These are phyloP conservation scores for Tolypocladium ovalisporum DNA, from an alignment of 2,329 filamentous ascomycete species.

Conservation along the genomic window DNA sequence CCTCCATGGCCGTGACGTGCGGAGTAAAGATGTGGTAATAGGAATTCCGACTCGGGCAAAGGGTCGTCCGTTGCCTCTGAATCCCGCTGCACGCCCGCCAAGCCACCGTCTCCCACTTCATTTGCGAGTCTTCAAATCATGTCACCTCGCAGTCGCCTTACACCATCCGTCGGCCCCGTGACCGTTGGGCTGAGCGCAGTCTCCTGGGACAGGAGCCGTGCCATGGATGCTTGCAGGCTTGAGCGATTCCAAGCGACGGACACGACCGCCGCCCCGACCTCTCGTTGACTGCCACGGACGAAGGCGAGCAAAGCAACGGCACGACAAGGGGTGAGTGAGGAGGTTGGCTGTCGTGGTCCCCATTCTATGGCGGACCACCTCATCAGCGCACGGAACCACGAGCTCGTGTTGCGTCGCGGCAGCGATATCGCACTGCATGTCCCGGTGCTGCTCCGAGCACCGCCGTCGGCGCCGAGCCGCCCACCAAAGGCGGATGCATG, in stretches of 20 bases:
- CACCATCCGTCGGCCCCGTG: not conserved
- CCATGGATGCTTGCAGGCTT: not conserved
- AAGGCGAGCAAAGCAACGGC: too few species aligned
- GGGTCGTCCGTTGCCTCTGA: not conserved
- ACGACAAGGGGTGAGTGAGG: too few species aligned
- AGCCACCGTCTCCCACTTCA: not conserved
- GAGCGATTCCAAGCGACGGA: not conserved
- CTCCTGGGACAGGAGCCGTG: not conserved
- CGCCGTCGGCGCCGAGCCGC: not conserved
- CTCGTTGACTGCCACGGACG: not conserved
- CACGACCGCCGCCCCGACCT: not conserved
- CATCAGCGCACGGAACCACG: not conserved
- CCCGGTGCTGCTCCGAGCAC: not conserved
- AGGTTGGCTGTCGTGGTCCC: not conserved
- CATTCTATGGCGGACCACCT: not conserved
- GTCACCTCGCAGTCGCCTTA: not conserved
- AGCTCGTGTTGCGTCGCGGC: not conserved
- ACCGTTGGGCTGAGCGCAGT: not conserved
- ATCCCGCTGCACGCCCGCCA: not conserved
- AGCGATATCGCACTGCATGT: not conserved
- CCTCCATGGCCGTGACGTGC: not conserved
- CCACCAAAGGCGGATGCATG: not conserved
- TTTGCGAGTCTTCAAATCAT: not conserved
- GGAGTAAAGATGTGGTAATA: slow-evolving; percentile 7
- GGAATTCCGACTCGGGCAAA: slow-evolving; percentile 2